Evolutionary conservation across 23 red algal genomes (phyloP), one percentile per base, ranked within the genome.

Genomic region (Gracilaria domingensis): DNA sequence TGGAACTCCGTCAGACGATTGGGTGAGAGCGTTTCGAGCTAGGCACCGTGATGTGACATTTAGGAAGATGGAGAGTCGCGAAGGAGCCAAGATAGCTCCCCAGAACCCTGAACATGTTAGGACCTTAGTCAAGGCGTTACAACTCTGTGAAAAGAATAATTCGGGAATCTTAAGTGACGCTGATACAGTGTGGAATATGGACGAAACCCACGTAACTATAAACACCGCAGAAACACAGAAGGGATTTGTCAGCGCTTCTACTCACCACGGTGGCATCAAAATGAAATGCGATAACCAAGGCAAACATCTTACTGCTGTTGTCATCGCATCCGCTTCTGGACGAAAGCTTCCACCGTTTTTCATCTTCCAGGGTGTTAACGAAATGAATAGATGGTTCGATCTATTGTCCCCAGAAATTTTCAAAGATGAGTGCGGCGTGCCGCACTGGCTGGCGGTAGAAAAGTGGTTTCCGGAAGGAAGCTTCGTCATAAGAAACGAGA

Each of bases 191-290:
- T 66, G 56, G 20, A 85, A 85, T 49, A 70, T 69, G 37, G 59
- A 85, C 70, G 81, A 85, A 70, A 85, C 17, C 18, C 29, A 21
- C 8, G 60, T 70, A 12, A 48, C 20, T 1, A 58, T n/a, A 3
- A 25, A 0, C 17, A 40, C 44, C 24, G 26, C 7, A 21, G 64
- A 85, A 38, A 4, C 28, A 39, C 0, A 4, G 0, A 85, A 85
- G 24, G 81, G 53, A n/a, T 85, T 85, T 40, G 47, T 66, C 24
- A 0, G 0, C 21, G 29, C 60, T 32, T 23, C 23, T 38, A 66
- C 81, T 34, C 81, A 67, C 59, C 60, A 70, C 70, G 2, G 81
- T 0, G 61, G 81, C 23, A 48, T 44, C 37, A 48, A 66, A 66
- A 70, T 70, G 28, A 36, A 4, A 5, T 70, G 28, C 25, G 13